These are phyloP conservation scores for Primulina eburnea DNA, from an alignment of 257 asterid species.

Conservation along the genomic window DNA sequence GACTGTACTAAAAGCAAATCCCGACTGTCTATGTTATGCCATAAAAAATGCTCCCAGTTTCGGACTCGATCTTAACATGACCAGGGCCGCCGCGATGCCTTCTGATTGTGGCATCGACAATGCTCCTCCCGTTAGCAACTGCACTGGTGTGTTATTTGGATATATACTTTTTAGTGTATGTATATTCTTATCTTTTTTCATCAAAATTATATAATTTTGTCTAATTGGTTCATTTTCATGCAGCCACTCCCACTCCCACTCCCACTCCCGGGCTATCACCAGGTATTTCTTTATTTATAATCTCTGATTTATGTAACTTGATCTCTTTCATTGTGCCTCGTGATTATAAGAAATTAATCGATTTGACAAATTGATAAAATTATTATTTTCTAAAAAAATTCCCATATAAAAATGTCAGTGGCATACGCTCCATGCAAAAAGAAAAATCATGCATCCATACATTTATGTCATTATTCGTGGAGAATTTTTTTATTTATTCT, in stretches of 20 bases:
- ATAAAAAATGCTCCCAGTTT: not conserved
- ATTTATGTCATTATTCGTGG: too few species aligned
- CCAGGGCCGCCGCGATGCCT: constrained; percentile 27
- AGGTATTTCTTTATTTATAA: not conserved
- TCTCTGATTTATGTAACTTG: not conserved
- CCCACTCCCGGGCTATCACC: not conserved
- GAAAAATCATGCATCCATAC: too few species aligned
- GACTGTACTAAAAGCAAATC: constrained; percentile 3
- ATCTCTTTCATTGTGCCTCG: not conserved
- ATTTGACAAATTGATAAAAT: not conserved
- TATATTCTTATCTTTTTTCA: too few species aligned
- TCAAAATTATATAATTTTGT: too few species aligned
- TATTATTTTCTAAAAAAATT: not conserved
- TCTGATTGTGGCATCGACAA: constrained; percentile 20
- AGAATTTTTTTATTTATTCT: too few species aligned
- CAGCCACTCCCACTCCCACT: not conserved
- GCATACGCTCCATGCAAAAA: too few species aligned
- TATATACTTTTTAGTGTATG: too few species aligned
- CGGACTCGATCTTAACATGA: constrained; percentile 24
- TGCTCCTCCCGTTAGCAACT: constrained; percentile 4
- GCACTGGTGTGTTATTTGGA: constrained; percentile 16
- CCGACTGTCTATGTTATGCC: constrained; percentile 27
- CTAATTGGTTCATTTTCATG: not conserved
- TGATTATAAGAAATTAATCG: not conserved
- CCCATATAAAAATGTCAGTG: too few species aligned